Evolutionary conservation across 1,284 basidiomycete species (phyloP), one percentile per base, ranked within the genome.

Genomic region (Rhodotorula glutinis): DNA sequence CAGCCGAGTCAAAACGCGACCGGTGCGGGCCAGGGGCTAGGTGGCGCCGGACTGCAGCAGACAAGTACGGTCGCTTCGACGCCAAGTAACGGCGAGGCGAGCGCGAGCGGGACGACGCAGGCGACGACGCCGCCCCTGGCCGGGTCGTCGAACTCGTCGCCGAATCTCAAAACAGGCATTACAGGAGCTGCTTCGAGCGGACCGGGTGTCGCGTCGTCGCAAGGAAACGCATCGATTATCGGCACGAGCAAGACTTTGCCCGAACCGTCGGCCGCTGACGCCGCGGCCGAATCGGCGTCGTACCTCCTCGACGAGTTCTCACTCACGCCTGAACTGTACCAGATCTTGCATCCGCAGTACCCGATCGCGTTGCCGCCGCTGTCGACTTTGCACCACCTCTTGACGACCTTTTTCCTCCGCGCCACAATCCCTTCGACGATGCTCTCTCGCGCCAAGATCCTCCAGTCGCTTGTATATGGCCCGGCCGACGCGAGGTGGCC

Each of bases 371-470:
- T 73, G 23, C 72, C 72, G 13, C 60, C 66, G 9, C 60, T 62
- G 8, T 23, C 52, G 10, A 60, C 53, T 1, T 57, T 73, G 19
- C 30, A 49, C 17, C 69, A 67, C 61, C 66, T 71, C 65, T 44
- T 71, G 33, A 43, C 53, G 21, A 52, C 62, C n/a, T 73, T 73
- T 30, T 73, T 73, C 67, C 41, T 21, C 4, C 69, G 71, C 52
- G 68, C 71, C 9, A 59, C 53, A 3, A 55, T 73, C n/a, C 68
- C 68, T 0, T 55, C 69, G 8, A 38, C 57, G 21, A 73, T 73
- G 66, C 60, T 73, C 53, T 47, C 55, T 51, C 59, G 60, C 41
- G 43, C 53, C 21, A 53, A 58, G n/a, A 47, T 73, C 29, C 44
- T 73, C 49, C 43, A 51, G 1, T 25, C 60, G 19, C 46, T 72